Evolutionary conservation across 108 stramenopile species (phyloP), one percentile per base, ranked within the genome.

Genomic region (Cyclotella sp.): DNA sequence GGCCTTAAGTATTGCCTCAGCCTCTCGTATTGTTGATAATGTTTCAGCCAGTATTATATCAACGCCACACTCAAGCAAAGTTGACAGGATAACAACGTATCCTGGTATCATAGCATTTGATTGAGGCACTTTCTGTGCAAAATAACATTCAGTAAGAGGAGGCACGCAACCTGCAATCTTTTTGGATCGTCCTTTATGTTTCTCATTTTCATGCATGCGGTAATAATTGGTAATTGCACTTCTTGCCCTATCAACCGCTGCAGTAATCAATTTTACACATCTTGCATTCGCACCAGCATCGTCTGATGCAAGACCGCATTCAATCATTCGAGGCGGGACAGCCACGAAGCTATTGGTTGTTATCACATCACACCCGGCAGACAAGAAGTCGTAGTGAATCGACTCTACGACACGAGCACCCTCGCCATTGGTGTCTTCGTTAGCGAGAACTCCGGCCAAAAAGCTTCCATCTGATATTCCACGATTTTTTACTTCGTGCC

Each of bases 291-390:
- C 58, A 22, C 45, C 22, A 9, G 30, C 27, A 0, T 70, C 75
- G 55, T 68, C 68, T 21, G 44, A 40, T 57, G 78, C 72, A 45
- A 79, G 66, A 42, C 66, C 78, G 54, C 78, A 72, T 30, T 79
- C 60, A 30, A 72, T 41, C 78, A 79, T 79, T 34, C 78, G 55
- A 51, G 29, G 71, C n/a, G 78, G 78, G 27, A 79, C 78, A 34
- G 83, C 78, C 12, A 84, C 83, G 53, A 84, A 84, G 57, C 79
- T 80, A 27, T 84, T 84, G 67, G 83, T 84, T 27, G 83, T 84
- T 29, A 84, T 76, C 15, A 84, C 69, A 58, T 75, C 64, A 70
- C 83, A 84, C 7, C 83, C 83, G 1, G 83, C 74, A 9, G 62
- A 28, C 15, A 84, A 46, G 24, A 75, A 84, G 47, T 84, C 83